phyloP scores from a whole-genome alignment of 345 rosid species.

The Eucalyptus marginata region DNA sequence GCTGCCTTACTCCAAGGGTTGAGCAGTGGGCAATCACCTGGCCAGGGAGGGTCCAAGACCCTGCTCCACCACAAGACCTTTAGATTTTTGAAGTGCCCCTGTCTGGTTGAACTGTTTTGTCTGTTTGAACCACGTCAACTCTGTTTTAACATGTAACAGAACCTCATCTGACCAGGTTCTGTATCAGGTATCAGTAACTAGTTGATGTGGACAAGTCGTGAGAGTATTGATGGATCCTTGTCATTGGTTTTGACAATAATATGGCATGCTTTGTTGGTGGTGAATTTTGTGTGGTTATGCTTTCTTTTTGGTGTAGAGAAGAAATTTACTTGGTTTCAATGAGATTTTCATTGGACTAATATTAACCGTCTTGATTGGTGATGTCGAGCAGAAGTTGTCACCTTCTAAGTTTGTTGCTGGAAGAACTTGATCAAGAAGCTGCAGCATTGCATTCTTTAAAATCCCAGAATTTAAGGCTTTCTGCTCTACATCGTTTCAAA shows the following conservation, averaged over 20 bases:
- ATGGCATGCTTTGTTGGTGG: not conserved
- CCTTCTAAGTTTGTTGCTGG: constrained; percentile 62
- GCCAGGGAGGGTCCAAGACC: not conserved
- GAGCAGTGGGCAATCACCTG: not conserved
- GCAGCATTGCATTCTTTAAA: constrained; percentile 74
- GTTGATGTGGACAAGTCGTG: not conserved
- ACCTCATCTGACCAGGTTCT: not conserved
- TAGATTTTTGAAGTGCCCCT: not conserved
- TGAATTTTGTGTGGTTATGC: not conserved
- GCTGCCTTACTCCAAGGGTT: not conserved
- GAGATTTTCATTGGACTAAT: not conserved
- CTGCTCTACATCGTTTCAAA: constrained; percentile 77
- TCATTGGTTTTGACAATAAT: not conserved
- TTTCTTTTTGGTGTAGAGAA: not conserved
- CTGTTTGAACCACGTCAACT: not conserved
- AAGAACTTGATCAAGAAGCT: constrained; percentile 73
- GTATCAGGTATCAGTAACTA: not conserved
- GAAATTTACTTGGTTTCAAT: not conserved
- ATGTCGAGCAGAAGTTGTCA: constrained; percentile 54
- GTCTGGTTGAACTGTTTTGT: not conserved
- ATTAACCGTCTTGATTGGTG: not conserved
- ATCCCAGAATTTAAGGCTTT: constrained; percentile 66
- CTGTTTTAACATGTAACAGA: not conserved
- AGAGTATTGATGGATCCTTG: not conserved
- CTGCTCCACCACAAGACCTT: not conserved